Conservation (phyloP, 169 alveolate species). For the Ophryocystis elektroscirrha region DNA sequence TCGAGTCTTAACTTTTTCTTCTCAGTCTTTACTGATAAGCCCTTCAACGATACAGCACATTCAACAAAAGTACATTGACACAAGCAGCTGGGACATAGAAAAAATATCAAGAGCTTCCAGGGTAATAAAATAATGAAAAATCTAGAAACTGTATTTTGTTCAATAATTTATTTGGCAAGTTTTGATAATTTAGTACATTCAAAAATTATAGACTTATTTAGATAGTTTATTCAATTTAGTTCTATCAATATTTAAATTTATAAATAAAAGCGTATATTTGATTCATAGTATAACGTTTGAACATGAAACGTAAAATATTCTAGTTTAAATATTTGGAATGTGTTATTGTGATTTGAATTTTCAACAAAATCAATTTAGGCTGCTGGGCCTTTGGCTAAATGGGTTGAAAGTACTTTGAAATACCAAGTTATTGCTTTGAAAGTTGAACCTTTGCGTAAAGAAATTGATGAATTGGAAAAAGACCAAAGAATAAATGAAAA, state of each 20-base stretch:
- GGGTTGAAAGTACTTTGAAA: conserved; percentile 36
- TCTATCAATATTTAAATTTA: background rate
- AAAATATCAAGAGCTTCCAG: conserved; percentile 68
- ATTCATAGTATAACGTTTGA: too few species aligned
- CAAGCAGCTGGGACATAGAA: conserved; percentile 73
- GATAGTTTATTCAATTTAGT: background rate
- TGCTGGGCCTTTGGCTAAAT: conserved; percentile 55
- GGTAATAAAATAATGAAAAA: conserved; percentile 35
- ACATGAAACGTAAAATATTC: too few species aligned
- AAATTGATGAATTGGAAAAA: conserved; percentile 38
- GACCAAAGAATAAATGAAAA: conserved; percentile 20
- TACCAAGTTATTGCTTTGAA: conserved; percentile 47
- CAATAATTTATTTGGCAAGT: background rate
- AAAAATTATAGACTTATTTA: background rate
- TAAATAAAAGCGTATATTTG: too few species aligned
- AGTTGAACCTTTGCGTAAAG: conserved; percentile 54
- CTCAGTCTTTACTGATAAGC: too few species aligned
- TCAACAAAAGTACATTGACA: conserved; percentile 35
- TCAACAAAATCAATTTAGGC: too few species aligned
- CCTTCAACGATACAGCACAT: conserved; percentile 36
- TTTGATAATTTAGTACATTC: background rate
- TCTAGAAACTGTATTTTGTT: background rate
- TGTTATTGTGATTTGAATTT: too few species aligned
- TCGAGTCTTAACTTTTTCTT: conserved; percentile 30
- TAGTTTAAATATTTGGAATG: too few species aligned